Conservation (phyloP, 768 basidiomycete genomes). For the Mycena rebaudengoi region DNA sequence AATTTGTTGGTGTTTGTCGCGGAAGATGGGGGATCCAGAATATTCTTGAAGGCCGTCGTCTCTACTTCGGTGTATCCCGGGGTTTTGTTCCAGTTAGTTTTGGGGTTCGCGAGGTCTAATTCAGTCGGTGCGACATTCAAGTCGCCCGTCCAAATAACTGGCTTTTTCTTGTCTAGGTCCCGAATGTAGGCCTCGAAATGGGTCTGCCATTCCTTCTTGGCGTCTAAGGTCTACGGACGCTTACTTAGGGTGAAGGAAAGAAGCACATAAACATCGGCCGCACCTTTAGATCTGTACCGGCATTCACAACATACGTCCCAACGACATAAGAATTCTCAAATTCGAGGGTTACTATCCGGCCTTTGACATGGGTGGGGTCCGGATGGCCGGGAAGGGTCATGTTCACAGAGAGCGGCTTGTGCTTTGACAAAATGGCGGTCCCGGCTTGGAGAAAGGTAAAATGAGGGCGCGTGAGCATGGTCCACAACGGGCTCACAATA, state of each 20-base stretch:
- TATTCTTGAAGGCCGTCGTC: slow-evolving; percentile 75
- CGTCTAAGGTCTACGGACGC: slow-evolving; percentile 72
- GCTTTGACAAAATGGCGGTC: slow-evolving; percentile 82
- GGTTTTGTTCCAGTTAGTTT: slow-evolving; percentile 87
- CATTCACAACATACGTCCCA: slow-evolving; percentile 87
- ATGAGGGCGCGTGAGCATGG: not conserved
- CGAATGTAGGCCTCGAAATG: slow-evolving; percentile 81
- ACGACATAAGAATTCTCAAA: slow-evolving; percentile 75
- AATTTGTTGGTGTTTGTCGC: slow-evolving; percentile 56
- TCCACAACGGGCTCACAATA: slow-evolving; percentile 63
- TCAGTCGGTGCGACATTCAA: slow-evolving; percentile 87
- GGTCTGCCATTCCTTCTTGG: slow-evolving; percentile 80
- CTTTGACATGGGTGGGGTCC: slow-evolving; percentile 68
- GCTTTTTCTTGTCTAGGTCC: slow-evolving; percentile 77
- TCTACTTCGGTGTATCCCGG: slow-evolving; percentile 87
- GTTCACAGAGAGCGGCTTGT: slow-evolving; percentile 71
- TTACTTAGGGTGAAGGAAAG: not conserved
- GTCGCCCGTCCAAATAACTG: slow-evolving; percentile 91
- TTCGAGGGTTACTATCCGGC: slow-evolving; percentile 85
- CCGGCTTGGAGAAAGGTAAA: slow-evolving; percentile 59
- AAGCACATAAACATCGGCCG: not conserved
- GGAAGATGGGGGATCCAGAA: slow-evolving; percentile 63
- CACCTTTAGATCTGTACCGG: slow-evolving; percentile 80
- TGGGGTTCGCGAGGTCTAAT: slow-evolving; percentile 75
- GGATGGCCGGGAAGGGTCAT: slow-evolving; percentile 81